Evolutionary conservation across 345 rosid species (phyloP), one percentile per base, ranked within the genome.

Genomic region (Syzygium aromaticum): DNA sequence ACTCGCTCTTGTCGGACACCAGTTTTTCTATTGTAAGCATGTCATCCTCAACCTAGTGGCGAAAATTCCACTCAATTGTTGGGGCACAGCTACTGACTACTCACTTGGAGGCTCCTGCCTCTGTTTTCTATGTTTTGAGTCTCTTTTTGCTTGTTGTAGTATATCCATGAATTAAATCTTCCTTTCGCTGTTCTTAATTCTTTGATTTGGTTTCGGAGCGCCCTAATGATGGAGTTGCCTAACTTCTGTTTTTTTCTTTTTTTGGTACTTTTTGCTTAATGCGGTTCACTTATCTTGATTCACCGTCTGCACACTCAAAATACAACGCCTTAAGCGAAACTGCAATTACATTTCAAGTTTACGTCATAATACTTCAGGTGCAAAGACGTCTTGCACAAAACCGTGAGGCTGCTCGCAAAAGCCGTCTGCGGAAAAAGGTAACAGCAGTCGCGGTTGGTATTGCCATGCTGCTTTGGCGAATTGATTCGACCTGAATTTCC

Each of bases 351-450:
- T 86, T 52, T 11, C 87, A 84, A 89, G 6, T 84, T 51, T 17
- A 56, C 88, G 33, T 51, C 46, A 88, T 8, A 43, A 61, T 77
- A 90, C 59, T 54, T 73, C 89, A 96, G 99, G 90, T 94, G 89
- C 98, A 95, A 89, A 94, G 99, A 90, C 95, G 99, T 77, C 99
- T 96, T 46, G 99, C 99, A 27, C 99, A 96, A 89, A 98, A 98
- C 77, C 98, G 99, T 8, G 99, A 96, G 92, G 99, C 99, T 91
- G 99, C 99, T 84, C 96, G 98, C 87, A 98, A 98, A 90, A 95
- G 99, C 89, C 99, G 99, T 84, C 84, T 98, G 89, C 93, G 99
- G 89, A 98, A 96, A 90, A 98, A 98, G 95, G 99, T 98, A 22
- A 49, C 49, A 46, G 52, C 52, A 22, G 61, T 78, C 87, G 57